Percentiles rank a stretch among this genome's conserved stretches.
Conservation (phyloP, 176 grass and related monocot species). For the Aegilops speltoides region DNA sequence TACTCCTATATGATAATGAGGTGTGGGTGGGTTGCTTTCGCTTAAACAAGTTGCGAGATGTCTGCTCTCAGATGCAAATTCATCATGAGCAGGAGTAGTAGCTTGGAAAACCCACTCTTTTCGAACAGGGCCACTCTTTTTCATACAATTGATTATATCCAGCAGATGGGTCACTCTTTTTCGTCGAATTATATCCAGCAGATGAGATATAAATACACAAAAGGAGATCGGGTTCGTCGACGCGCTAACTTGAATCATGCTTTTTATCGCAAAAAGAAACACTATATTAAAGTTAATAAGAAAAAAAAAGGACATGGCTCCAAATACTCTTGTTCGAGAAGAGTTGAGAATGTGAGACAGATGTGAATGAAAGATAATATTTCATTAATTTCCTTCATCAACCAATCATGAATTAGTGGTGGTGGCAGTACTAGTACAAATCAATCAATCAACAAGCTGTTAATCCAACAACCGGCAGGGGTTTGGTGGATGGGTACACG, state of each 20-base stretch:
- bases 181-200: background rate
- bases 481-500: constrained; percentile 53
- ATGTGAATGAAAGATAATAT: background rate
- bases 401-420: constrained; percentile 34
- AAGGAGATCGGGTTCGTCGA: background rate
- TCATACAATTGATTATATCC: background rate
- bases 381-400: constrained; percentile 32
- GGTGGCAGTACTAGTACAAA: constrained; percentile 32
- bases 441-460: constrained; percentile 40
- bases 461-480: constrained; percentile 49
- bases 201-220: no score
- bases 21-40: background rate
- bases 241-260: background rate
- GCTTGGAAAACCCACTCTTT: background rate
- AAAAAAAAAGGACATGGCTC: background rate
- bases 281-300: no score
- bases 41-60: constrained; percentile 29
- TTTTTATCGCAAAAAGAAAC: background rate
- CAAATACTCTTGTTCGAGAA: constrained; percentile 25
- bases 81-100: background rate
- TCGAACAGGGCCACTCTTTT: no score
- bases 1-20: background rate
- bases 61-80: constrained; percentile 24
- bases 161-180: background rate
- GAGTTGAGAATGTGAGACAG: background rate